Evolutionary conservation across 208 protist species (phyloP), one percentile per base, ranked within the genome.

Genomic region (Leishmania major): DNA sequence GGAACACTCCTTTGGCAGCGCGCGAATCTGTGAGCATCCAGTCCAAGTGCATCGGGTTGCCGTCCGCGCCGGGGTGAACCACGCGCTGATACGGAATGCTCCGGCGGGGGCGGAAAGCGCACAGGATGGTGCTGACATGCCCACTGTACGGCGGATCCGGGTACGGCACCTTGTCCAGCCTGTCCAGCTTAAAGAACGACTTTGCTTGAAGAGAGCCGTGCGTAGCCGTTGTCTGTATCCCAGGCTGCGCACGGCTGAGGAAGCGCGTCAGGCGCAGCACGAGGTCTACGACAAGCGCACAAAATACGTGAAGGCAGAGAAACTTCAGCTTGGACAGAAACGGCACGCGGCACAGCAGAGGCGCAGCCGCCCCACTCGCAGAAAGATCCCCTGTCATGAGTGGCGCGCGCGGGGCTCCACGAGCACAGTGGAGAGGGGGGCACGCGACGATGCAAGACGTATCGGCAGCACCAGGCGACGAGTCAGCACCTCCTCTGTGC

Each of bases 21-120:
- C 43, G 5, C 28, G 43, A n/a, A 74, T 72, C 73, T 11, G 78
- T 81, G n/a, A 84, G 72, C 35, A 85, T 57, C 92, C 92, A 95
- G 84, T 96, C 93, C 17, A 96, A 72, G 75, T 78, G 92, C 77
- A 96, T 94, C 47, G 91, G 88, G 80, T 94, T 94, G 28, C 89
- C 90, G 79, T 96, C 93, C 0, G 77, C 83, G 66, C 90, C 84
- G n/a, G 88, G 81, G 55, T 87, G 79, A 3, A 76, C n/a, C 15
- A 89, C 78, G 13, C 93, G 88, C 59, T 62, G 77, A 85, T 94
- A 96, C 15, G 77, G 67, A 28, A 93, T 80, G 15, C 83, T 81
- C 35, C 73, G 81, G 15, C 77, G 73, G 1, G 91, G 91, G 11
- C 91, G 88, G 53, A 94, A 88, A 67, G 87, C 86, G 75, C 93